Conservation (phyloP, 2,329 filamentous ascomycete genomes). For the Zopfia rhizophila region DNA sequence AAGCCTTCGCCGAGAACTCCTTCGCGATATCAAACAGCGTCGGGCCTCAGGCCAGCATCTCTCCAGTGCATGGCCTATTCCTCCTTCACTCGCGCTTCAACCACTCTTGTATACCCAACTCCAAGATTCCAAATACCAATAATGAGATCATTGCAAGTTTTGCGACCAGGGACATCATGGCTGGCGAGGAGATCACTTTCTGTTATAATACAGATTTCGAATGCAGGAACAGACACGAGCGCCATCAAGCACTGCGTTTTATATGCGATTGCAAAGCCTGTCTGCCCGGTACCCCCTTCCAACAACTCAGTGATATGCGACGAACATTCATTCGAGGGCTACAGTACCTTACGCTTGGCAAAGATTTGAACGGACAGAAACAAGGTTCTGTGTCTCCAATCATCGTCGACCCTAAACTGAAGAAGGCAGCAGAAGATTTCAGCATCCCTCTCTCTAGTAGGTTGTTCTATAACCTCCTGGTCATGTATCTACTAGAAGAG, state of each 20-base stretch:
- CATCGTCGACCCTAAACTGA: conserved; percentile 5
- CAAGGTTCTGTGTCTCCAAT: too few species aligned
- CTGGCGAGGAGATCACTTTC: conserved; percentile 17
- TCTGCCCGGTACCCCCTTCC: conserved; percentile 2
- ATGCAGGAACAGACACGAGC: conserved; percentile 11
- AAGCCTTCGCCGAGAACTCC: too few species aligned
- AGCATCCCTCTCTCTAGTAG: background rate
- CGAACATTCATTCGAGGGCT: conserved; percentile 8
- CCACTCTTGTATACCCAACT: conserved; percentile 19
- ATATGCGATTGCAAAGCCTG: conserved; percentile 9
- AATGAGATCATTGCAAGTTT: conserved; percentile 5
- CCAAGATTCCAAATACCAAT: conserved; percentile 4
- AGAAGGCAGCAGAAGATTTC: conserved; percentile 3
- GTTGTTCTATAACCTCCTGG: conserved; percentile 12
- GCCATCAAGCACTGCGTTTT: conserved; percentile 8
- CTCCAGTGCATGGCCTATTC: conserved; percentile 7
- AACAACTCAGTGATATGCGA: conserved; percentile 18
- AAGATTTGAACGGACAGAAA: conserved; percentile 3
- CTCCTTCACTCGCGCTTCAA: conserved; percentile 16
- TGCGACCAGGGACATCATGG: conserved; percentile 11
- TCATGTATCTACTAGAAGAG: conserved; percentile 9
- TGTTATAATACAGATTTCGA: conserved; percentile 16
- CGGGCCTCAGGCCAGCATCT: background rate
- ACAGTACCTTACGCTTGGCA: conserved; percentile 2
- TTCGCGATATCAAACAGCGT: conserved; percentile 4